Conservation (phyloP, 257 asterid species). For the Salvia rosmarinus region DNA sequence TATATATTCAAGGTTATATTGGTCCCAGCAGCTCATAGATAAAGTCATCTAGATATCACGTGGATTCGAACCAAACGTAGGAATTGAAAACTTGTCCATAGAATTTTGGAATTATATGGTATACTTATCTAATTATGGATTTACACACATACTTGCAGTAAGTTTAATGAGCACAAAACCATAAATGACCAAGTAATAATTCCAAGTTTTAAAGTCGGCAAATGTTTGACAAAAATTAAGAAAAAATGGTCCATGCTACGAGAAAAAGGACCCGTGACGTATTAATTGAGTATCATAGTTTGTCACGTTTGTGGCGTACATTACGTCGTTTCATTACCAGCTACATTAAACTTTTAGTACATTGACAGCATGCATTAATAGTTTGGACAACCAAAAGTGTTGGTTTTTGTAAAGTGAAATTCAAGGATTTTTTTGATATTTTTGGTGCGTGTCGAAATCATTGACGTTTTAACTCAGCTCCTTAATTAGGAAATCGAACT, state of each 20-base stretch:
- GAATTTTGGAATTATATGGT: too few relatives aligned
- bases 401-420: background rate
- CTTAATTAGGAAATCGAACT: background rate
- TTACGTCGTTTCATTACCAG: background rate
- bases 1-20: too few relatives aligned
- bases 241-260: constrained; percentile 9
- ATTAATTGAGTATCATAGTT: constrained; percentile 23
- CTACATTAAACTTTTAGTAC: constrained; percentile 1
- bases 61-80: too few relatives aligned
- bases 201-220: constrained; percentile 27
- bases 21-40: too few relatives aligned
- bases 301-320: constrained; percentile 34
- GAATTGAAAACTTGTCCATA: too few relatives aligned
- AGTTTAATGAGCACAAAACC: background rate
- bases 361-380: background rate
- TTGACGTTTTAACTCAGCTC: background rate
- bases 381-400: background rate
- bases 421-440: background rate
- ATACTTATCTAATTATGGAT: background rate
- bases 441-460: constrained; percentile 1
- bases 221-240: constrained; percentile 15
- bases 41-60: too few relatives aligned
- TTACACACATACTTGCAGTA: background rate
- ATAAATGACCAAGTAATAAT: constrained; percentile 6
- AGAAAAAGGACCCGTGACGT: constrained; percentile 26